Evolutionary conservation across 371 early-diverging fungal genomes (phyloP).

Genomic region (Fennellomyces sp.): DNA sequence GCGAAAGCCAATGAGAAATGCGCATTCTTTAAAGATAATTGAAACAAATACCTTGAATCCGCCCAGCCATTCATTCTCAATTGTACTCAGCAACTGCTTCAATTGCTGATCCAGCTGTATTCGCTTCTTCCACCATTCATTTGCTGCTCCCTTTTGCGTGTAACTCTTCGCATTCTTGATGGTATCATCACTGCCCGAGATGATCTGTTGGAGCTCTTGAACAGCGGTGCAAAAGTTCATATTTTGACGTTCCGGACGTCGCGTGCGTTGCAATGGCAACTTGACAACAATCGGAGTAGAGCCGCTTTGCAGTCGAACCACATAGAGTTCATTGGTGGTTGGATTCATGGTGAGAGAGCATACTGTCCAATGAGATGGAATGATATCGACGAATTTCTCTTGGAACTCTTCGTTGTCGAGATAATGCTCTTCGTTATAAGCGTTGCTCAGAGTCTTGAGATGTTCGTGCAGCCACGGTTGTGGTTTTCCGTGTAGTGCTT

Average conservation of each 20-base stretch:
- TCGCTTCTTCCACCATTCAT: conserved; percentile 82
- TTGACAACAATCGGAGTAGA: conserved; percentile 64
- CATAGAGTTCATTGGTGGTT: conserved; percentile 61
- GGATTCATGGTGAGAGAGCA: conserved; percentile 77
- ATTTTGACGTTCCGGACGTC: conserved; percentile 39
- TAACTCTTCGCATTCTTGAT: conserved; percentile 35
- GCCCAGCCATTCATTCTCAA: conserved; percentile 84
- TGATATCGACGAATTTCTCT: conserved; percentile 46
- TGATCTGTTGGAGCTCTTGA: conserved; percentile 55
- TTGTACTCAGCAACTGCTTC: conserved; percentile 51
- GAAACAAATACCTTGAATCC: conserved; percentile 63
- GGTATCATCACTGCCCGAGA: conserved; percentile 61
- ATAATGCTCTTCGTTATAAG: conserved; percentile 40
- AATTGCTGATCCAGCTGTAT: conserved; percentile 69
- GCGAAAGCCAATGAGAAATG: too few species aligned
- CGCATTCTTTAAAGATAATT: neutral
- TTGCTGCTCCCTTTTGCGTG: conserved; percentile 59
- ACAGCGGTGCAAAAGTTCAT: conserved; percentile 42
- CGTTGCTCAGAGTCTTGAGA: conserved; percentile 26
- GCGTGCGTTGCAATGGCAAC: conserved; percentile 70
- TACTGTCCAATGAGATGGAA: conserved; percentile 72
- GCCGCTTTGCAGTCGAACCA: conserved; percentile 58
- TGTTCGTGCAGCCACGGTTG: conserved; percentile 30
- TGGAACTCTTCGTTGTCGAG: conserved; percentile 45
- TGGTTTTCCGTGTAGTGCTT: too few species aligned